Base-by-base conservation (phyloP, 345 rosid genomes). In the Rhodamnia argentea region DNA sequence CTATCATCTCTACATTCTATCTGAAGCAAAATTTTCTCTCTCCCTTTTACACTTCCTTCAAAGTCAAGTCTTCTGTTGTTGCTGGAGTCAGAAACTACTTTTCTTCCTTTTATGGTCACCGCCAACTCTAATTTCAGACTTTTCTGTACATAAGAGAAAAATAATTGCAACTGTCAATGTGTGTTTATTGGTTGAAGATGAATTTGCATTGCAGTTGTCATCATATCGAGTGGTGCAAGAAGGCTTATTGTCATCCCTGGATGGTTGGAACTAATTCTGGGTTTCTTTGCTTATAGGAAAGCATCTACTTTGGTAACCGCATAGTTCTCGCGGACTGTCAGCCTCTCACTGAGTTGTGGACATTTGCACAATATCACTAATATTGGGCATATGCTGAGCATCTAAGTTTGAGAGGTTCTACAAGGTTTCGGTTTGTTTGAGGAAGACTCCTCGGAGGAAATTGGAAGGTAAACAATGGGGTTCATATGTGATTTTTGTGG, bases 401-500 rank as follows among this genome's bases (percentile, higher is more conserved):
- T 70, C 47, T 40, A 5, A 70, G 78, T 70, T 37, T 32, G 24
- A 70, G 47, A 22, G 78, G 20, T 70, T 70, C 78, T 70, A 40
- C 78, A 4, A 18, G 78, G 78, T 70, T 70, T 37, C 1, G 26
- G 78, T 70, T 70, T 5, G 47, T 70, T 70, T 18, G 24, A 70
- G 78, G 13, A 18, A 37, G 78, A 20, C 47, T 40, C 40, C 42
- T 70, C 10, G 42, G 24, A 70, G 78, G 78, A 70, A 70, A 70
- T 70, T 37, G 26, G 78, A 37, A 70, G 58, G 56, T 89, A 89
- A 40, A 91, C 89, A 13, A 96, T 96, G 98, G 96, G 98, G 87
- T 93, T 91, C 89, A 87, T 91, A 64, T 98, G 99, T 89, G 99
- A 98, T 88, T 98, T 94, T 87, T 98, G 99, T 88, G 93, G 95